Base-by-base conservation (phyloP, 768 basidiomycete species). In the Lactarius vividus region DNA sequence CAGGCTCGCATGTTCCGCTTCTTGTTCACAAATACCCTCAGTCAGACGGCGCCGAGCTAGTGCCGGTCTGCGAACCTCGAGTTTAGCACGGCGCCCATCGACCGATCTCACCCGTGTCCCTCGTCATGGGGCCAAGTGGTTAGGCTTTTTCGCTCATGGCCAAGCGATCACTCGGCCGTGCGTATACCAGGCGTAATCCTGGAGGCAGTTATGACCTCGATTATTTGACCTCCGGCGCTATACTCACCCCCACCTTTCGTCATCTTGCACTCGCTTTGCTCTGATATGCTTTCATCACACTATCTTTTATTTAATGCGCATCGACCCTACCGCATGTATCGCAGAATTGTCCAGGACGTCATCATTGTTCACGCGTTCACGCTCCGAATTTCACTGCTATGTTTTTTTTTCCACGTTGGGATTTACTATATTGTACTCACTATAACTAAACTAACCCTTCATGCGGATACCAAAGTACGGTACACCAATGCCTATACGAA, bases 401-500 rank as follows among this genome's bases (percentile, higher is more conserved):
- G 42, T 44, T 64, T 59, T 53, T 31, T 60, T 65, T 33, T 9
- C 6, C 9, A 46, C 28, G 52, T 35, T 31, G 55, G 31, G 35
- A 37, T 52, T 44, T 66, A 66, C 39, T 40, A 49, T 66, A 66
- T 49, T 66, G 44, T 66, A 66, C 65, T 66, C 44, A n/a, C 52
- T 44, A 44, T 62, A 52, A 26, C 29, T 20, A 20, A 15, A 20
- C 42, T 31, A 60, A 60, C 72, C 2, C 74, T 74, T 11, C 70
- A 68, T 16, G 71, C 75, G 52, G 66, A 61, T 71, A 78, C 37
- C 70, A 26, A 23, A 39, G 15, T 58, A 52, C 46, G 46, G 39
- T 63, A 58, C 44, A 5, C 46, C 10, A 63, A 63, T 57, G 29
- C 28, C 15, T 54, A 54, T 54, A 28, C 8, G 18, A 54, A 31